Conservation (phyloP, 1,284 basidiomycete species). For the Ceratobasidium sp. region DNA sequence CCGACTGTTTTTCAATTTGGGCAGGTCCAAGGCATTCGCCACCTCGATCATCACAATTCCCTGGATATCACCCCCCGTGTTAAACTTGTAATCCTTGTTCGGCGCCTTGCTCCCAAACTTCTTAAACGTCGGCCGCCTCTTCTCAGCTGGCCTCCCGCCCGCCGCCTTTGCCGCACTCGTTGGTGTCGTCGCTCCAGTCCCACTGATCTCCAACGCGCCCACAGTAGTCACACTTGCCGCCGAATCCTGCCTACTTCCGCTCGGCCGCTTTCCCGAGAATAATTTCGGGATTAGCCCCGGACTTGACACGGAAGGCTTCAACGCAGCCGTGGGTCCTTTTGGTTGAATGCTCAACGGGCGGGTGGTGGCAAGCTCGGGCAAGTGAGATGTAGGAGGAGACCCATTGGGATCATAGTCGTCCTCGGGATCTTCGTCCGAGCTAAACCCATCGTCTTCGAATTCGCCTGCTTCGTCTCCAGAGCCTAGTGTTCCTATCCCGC, state of each 20-base stretch:
- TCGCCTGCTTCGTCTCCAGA: constrained; percentile 64
- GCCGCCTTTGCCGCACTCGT: constrained; percentile 15
- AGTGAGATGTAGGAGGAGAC: constrained; percentile 21
- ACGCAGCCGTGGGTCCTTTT: constrained; percentile 13
- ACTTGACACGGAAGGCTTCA: constrained; percentile 22
- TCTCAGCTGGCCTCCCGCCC: constrained; percentile 41
- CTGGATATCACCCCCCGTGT: constrained; percentile 77
- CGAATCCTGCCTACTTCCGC: constrained; percentile 35
- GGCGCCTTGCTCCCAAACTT: constrained; percentile 51
- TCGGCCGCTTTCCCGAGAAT: constrained; percentile 28
- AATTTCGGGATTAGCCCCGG: constrained; percentile 42
- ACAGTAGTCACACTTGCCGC: constrained; percentile 33
- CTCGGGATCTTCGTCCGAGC: constrained; percentile 69
- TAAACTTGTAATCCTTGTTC: constrained; percentile 69
- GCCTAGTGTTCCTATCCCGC: constrained; percentile 87
- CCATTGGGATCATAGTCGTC: constrained; percentile 34
- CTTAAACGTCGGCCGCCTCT: constrained; percentile 37
- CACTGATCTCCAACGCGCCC: not conserved
- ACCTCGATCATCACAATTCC: constrained; percentile 93
- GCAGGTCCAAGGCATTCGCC: constrained; percentile 80
- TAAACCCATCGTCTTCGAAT: constrained; percentile 77
- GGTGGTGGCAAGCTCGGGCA: constrained; percentile 32
- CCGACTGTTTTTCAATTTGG: constrained; percentile 86
- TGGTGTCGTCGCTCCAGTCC: constrained; percentile 40
- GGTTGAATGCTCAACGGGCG: constrained; percentile 7